phyloP scores from a whole-genome alignment of 2,329 filamentous ascomycete species.

The Trichophyton equinum region DNA sequence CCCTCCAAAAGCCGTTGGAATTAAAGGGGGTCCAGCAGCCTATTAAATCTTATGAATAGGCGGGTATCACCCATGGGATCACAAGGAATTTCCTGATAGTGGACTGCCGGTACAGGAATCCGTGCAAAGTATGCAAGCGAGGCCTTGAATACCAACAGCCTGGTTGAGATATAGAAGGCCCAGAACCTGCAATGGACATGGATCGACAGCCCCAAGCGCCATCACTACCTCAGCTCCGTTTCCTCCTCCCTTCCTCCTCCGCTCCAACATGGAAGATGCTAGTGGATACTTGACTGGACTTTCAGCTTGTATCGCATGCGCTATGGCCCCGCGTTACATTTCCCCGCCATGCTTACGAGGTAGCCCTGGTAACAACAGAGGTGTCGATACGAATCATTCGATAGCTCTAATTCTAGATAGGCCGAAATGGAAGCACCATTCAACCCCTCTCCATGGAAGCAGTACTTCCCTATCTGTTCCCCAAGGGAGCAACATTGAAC shows the following conservation, averaged over 20 bases:
- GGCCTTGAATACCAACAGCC: neutral
- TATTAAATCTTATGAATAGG: neutral
- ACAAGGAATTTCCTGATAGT: neutral
- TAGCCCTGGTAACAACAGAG: neutral
- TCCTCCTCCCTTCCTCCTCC: neutral
- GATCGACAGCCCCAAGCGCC: neutral
- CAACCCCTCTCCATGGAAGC: neutral
- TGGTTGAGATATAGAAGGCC: neutral
- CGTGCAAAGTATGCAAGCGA: neutral
- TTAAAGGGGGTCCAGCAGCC: neutral
- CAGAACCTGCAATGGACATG: neutral
- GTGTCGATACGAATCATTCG: neutral
- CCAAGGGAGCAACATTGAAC: neutral
- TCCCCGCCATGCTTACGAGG: neutral
- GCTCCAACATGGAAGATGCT: neutral
- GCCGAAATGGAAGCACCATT: neutral
- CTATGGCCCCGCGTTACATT: slow-evolving; percentile 1
- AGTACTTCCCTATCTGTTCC: neutral
- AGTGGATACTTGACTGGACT: neutral
- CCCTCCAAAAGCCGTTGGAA: neutral
- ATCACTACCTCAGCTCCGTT: neutral
- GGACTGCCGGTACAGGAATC: neutral
- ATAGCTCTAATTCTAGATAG: neutral
- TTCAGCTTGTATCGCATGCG: neutral
- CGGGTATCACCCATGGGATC: neutral